Evolutionary conservation across 805 yeast species (phyloP), one percentile per base, ranked within the genome.

Genomic region (Hanseniaspora jakobsenii): DNA sequence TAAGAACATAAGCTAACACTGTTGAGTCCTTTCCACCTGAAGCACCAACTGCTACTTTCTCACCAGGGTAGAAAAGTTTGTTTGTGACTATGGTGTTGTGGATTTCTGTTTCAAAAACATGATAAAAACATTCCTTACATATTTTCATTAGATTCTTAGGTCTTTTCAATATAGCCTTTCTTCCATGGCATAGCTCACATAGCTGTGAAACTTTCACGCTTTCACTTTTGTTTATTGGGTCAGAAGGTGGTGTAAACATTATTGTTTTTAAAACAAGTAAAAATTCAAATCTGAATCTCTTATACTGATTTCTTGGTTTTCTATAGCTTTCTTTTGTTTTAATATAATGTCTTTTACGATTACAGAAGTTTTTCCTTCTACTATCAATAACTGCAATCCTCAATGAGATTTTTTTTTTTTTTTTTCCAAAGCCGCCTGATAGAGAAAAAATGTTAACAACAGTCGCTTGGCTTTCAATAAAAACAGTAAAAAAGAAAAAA

Each of bases 11-110:
- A 0, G 97, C 98, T 24, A 91, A 64, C 1, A 91, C 99, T 0
- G 99, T 91, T 4, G 95, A 84, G 60, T 91, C 99, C 55, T 91
- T 91, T 43, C 99, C 99, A 21, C 99, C 99, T 1, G 95, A 84
- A 0, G 99, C 99, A 14, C 99, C 99, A 19, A 91, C 87, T 14
- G 97, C 98, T 2, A 91, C 87, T 22, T 66, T 71, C 56, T 91
- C 98, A 13, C 97, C 97, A 0, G 65, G 68, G 19, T 74, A 60
- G 55, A 91, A 91, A 38, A 91, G 69, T 1, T 74, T 66, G 44
- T 80, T 78, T 28, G 72, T 66, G 12, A 70, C 66, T 36, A 91
- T 89, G 2, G 98, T 89, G 53, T 85, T 73, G 65, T 91, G 98
- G 50, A 91, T 82, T 59, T 91, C 99, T 0, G 93, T 82, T 63